phyloP scores from a whole-genome alignment of 1,139 yeast species.

The Yamadazyma dendronema region DNA sequence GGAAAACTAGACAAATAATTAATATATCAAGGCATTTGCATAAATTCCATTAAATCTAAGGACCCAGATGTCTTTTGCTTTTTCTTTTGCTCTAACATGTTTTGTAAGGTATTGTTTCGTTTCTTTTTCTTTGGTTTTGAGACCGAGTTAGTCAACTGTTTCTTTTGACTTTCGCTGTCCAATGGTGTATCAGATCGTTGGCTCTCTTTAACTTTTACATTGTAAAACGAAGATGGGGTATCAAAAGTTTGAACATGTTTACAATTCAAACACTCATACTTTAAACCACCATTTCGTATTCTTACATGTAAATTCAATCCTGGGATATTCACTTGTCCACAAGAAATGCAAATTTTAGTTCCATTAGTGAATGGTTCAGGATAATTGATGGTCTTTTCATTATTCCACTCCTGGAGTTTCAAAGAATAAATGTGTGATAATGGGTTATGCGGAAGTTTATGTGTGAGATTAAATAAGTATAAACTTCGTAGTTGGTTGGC shows the following conservation, averaged over 20 bases:
- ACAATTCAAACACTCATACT: conserved; percentile 16
- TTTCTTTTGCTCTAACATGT: conserved; percentile 43
- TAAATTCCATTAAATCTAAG: conserved; percentile 49
- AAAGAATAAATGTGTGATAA: conserved; percentile 25
- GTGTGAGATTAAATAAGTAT: conserved; percentile 28
- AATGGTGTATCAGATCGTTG: no score
- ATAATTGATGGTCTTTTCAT: conserved; percentile 25
- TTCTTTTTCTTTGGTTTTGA: conserved; percentile 21
- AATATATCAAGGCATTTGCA: conserved; percentile 10
- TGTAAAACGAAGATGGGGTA: conserved; percentile 3
- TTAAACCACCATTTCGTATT: conserved; percentile 7
- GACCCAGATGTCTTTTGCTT: conserved; percentile 31
- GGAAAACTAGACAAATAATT: background rate
- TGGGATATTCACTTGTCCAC: conserved; percentile 47
- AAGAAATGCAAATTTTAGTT: conserved; percentile 40
- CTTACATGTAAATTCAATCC: conserved; percentile 37
- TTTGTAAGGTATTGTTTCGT: conserved; percentile 34
- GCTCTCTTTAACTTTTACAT: no score
- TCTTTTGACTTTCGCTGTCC: no score
- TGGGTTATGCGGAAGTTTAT: conserved; percentile 25
- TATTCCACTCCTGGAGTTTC: conserved; percentile 21
- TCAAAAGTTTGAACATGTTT: conserved; percentile 4
- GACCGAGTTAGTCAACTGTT: no score
- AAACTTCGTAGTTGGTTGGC: conserved; percentile 21
- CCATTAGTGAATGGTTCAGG: conserved; percentile 23